Evolutionary conservation across 163 green algal species (phyloP).

Genomic region (Chlamydomonas reinhardtii): DNA sequence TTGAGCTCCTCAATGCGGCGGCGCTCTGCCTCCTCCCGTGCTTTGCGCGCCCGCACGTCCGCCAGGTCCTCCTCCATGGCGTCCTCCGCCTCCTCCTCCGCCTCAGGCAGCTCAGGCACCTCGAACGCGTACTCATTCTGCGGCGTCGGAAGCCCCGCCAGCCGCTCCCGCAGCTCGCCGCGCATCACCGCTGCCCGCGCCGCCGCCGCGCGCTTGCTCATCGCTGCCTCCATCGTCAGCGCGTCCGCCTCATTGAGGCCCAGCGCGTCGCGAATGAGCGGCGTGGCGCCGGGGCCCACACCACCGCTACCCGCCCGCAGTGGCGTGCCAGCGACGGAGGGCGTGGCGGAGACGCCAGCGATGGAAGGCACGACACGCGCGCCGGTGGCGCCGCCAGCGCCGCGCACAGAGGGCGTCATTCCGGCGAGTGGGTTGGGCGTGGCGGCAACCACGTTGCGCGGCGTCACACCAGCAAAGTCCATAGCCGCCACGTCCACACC

Average conservation of each 20-base stretch:
- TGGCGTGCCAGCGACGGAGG: conserved; percentile 56
- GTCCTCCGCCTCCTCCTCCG: conserved; percentile 63
- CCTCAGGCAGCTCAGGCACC: conserved; percentile 66
- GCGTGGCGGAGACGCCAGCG: conserved; percentile 50
- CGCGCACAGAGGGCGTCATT: conserved; percentile 49
- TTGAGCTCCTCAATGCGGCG: conserved; percentile 72
- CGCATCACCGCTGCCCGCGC: conserved; percentile 52
- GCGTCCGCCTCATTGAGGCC: conserved; percentile 84
- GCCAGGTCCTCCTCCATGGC: conserved; percentile 88
- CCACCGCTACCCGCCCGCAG: conserved; percentile 36
- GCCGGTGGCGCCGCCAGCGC: conserved; percentile 21
- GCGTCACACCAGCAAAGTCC: conserved; percentile 89
- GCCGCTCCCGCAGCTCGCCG: conserved; percentile 77
- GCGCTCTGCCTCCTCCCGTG: conserved; percentile 62
- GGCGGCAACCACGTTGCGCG: conserved; percentile 54
- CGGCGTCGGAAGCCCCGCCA: conserved; percentile 87
- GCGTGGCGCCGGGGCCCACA: conserved; percentile 57
- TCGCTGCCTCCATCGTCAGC: conserved; percentile 26
- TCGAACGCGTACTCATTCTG: conserved; percentile 91
- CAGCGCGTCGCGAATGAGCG: conserved; percentile 84
- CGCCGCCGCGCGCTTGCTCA: conserved; percentile 38
- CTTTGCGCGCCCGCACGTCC: conserved; percentile 74
- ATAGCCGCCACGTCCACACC: conserved; percentile 76
- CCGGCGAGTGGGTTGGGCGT: conserved; percentile 81
- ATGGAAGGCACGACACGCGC: conserved; percentile 34